Evolutionary conservation across 805 yeast species (phyloP), one percentile per base, ranked within the genome.

Genomic region (Kluyveromyces lactis): DNA sequence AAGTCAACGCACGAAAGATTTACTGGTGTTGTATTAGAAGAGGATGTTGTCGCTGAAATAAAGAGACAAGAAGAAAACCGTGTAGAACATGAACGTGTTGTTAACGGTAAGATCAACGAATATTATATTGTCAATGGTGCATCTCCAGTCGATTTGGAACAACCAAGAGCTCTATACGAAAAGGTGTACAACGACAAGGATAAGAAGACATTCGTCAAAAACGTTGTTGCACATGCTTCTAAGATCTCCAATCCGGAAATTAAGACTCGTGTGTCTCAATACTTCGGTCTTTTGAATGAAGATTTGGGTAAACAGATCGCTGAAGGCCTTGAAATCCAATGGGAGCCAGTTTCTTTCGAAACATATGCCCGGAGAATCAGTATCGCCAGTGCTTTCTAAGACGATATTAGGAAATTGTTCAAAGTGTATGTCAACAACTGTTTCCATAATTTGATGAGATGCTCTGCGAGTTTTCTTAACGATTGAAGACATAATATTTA

Each of bases 71-170:
- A 53, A 39, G 58, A 49, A 24, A 56, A 53, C 18, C 43, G 49
- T 11, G 39, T 41, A 26, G 47, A 54, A 21, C 73, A 68, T 42
- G 71, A 68, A 39, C 56, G 58, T 40, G 52, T 55, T 29, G 52
- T 66, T 33, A 62, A 68, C 58, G 55, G 53, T 27, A 60, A 59
- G 42, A 56, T 65, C 24, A 56, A 54, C 33, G 49, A 58, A 18
- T 66, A 60, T 45, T 61, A 55, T 40, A 66, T 56, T 49, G 52
- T 67, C 41, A 60, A 64, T 26, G 73, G 73, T 12, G 50, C 68
- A 17, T 51, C 63, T 23, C 72, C 68, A 36, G 49, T 66, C 18
- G 75, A 70, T 52, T 51, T 68, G 26, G 74, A 70, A 48, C 75
- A 70, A 47, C 72, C 75, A 36, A 58, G 73, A 49, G 63, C 53